Evolutionary conservation across 2,329 filamentous ascomycete species (phyloP).

Genomic region (Pyrenophora seminiperda): DNA sequence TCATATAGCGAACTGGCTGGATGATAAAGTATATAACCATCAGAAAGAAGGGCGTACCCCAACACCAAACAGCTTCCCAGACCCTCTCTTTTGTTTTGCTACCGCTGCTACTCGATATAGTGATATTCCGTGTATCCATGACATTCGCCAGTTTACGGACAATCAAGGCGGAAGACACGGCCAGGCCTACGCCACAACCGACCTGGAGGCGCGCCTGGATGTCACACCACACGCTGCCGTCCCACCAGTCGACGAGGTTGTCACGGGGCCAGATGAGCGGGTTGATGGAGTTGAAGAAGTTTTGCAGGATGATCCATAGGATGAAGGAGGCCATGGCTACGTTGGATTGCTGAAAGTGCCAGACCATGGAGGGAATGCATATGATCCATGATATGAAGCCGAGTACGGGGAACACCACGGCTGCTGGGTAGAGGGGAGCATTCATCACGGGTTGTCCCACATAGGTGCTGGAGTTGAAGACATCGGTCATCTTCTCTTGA

Average conservation of each 20-base stretch:
- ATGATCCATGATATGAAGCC: constrained; percentile 58
- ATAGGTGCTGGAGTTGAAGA: background rate
- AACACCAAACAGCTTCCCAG: constrained; percentile 62
- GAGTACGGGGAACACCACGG: constrained; percentile 55
- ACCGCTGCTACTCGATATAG: constrained; percentile 57
- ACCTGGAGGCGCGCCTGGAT: constrained; percentile 64
- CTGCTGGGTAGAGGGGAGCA: constrained; percentile 37
- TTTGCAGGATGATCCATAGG: constrained; percentile 61
- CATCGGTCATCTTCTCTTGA: background rate
- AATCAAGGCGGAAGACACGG: constrained; percentile 62
- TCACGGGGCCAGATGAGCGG: constrained; percentile 68
- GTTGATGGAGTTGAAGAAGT: constrained; percentile 65
- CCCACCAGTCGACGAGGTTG: constrained; percentile 60
- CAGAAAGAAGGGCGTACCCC: constrained; percentile 60
- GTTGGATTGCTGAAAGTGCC: constrained; percentile 67
- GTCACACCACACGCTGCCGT: constrained; percentile 67
- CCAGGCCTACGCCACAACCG: constrained; percentile 58
- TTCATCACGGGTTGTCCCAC: background rate
- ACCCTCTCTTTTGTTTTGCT: constrained; percentile 55
- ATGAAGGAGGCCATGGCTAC: constrained; percentile 63
- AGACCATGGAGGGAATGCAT: constrained; percentile 61
- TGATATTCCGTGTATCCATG: constrained; percentile 63
- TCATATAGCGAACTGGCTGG: constrained; percentile 63
- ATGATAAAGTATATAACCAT: constrained; percentile 65
- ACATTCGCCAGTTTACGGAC: constrained; percentile 64